Conservation (phyloP, 2,329 filamentous ascomycete species). For the Nannizzia gypsea region DNA sequence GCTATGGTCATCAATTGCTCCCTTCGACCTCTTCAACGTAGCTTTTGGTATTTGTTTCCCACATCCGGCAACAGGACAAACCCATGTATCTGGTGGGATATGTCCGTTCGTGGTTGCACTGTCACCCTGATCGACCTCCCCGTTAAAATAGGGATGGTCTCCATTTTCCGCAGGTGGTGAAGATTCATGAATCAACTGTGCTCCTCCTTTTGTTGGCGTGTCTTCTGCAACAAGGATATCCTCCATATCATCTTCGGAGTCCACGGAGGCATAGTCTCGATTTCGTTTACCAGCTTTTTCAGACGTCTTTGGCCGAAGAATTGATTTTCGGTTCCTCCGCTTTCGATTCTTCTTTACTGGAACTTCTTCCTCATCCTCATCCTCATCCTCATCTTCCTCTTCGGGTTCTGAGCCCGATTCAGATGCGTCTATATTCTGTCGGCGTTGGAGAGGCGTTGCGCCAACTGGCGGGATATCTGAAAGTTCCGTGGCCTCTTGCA, state of each 20-base stretch:
- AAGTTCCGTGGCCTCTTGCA: slow-evolving; percentile 25
- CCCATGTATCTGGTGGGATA: slow-evolving; percentile 24
- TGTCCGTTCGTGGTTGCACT: slow-evolving; percentile 2
- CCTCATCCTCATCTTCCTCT: slow-evolving; percentile 21
- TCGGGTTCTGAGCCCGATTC: slow-evolving; percentile 12
- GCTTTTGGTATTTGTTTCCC: slow-evolving; percentile 24
- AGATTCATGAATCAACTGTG: slow-evolving; percentile 24
- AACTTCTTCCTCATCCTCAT: slow-evolving; percentile 11
- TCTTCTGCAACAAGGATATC: slow-evolving; percentile 22
- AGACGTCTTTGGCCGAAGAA: slow-evolving; percentile 35
- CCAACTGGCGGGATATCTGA: slow-evolving; percentile 20
- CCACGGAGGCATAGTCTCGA: slow-evolving; percentile 21
- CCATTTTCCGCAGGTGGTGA: slow-evolving; percentile 23
- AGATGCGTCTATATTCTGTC: slow-evolving; percentile 19
- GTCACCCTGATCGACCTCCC: slow-evolving; percentile 5
- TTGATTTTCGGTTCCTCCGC: slow-evolving; percentile 31
- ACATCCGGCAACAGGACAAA: slow-evolving; percentile 24
- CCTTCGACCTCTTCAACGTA: slow-evolving; percentile 23
- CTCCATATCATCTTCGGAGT: slow-evolving; percentile 22
- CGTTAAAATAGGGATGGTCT: slow-evolving; percentile 20
- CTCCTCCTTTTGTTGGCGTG: slow-evolving; percentile 26
- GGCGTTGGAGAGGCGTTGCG: slow-evolving; percentile 26
- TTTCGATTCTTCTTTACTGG: slow-evolving; percentile 17
- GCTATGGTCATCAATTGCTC: slow-evolving; percentile 25
- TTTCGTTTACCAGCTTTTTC: slow-evolving; percentile 34